phyloP scores from a whole-genome alignment of 768 basidiomycete genomes.

The Cystobasidium onofrii region DNA sequence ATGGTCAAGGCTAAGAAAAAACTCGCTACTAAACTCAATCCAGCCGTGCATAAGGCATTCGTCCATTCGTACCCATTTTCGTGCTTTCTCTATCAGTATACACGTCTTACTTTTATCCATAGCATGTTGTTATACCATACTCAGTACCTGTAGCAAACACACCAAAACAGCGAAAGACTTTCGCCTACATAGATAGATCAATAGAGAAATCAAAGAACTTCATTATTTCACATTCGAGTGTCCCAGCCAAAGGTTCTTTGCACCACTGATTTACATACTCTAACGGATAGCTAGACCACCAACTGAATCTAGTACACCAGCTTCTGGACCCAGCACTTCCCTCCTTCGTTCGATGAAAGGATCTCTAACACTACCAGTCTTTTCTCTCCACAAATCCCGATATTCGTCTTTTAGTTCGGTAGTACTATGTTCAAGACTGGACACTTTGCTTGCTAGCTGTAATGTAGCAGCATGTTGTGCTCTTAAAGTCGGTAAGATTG shows the following conservation, averaged over 20 bases:
- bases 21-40: neutral
- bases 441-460: slow-evolving; percentile 35
- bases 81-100: neutral
- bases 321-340: slow-evolving; percentile 7
- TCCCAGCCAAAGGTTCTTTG: no score
- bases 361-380: slow-evolving; percentile 37
- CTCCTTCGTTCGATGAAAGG: slow-evolving; percentile 36
- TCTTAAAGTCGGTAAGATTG: slow-evolving; percentile 38
- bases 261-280: neutral
- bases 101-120: neutral
- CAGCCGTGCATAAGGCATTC: neutral
- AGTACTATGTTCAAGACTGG: slow-evolving; percentile 33
- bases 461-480: slow-evolving; percentile 39
- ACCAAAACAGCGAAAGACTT: no score
- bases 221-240: neutral
- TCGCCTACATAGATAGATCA: neutral
- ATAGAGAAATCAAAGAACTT: neutral
- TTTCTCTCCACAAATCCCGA: slow-evolving; percentile 35
- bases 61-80: neutral
- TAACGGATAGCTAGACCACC: slow-evolving; percentile 1
- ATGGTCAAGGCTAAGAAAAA: no score
- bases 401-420: slow-evolving; percentile 38
- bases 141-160: neutral
- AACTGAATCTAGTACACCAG: slow-evolving; percentile 14
- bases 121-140: neutral